Base-by-base conservation (phyloP, 1,139 yeast species). In the Debaryomyces sp. region DNA sequence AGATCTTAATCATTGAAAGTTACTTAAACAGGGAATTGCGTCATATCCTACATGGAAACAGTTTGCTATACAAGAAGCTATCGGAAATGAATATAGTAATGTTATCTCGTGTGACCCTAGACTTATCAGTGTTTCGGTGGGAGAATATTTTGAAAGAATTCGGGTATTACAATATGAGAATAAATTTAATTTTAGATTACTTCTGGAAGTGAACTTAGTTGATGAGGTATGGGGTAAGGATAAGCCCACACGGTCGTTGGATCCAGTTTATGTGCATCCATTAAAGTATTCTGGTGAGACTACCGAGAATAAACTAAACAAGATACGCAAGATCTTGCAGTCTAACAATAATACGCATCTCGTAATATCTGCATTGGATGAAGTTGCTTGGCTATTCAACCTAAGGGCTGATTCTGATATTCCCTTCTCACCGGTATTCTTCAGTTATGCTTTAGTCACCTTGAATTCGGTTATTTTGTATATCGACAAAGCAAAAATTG, bases 301-400 rank as follows among this genome's bases (percentile, higher is more conserved):
- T 21, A 61, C 77, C 1, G 59, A 60, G 43, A 63, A 59, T n/a
- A 76, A 76, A 53, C 43, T 76, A 17, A 40, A 44, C 1, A 54
- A 67, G 33, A 62, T 75, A 7, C 62, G 79, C 24, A 44, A 52
- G 4, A 50, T 57, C 4, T 59, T 75, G 64, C 50, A 45, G 5
- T 49, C 54, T 7, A 48, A 52, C 18, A 49, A 56, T 6, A 64
- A 64, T 0, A 56, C 70, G 2, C 70, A 66, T 49, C 60, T 74
- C 45, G 56, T 81, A 5, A 64, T 78, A 2, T 68, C 76, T 9
- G 76, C 78, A 17, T 62, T 81, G 26, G 85, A 81, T 59, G 83
- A 80, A 45, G 66, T 80, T 46, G 84, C 84, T 1, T 81, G 85
- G 85, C 60, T 81, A 38, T 70, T 81, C 46, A 81, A 81, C 52